Base-by-base conservation (phyloP, 441 rosid genomes). In the Erodium moschatum region DNA sequence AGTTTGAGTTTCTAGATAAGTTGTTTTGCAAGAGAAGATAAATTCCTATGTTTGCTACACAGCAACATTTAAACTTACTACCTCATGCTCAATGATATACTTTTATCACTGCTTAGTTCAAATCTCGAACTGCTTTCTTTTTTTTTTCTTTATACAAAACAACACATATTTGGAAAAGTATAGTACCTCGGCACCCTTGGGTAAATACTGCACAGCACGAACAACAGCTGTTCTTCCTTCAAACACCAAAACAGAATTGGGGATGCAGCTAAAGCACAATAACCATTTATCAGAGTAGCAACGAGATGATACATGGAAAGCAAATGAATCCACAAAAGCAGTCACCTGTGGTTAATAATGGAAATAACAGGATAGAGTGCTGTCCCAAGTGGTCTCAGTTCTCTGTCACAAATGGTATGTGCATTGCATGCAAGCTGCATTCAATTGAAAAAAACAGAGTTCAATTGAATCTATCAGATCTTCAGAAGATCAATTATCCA, bases 381-480 rank as follows among this genome's bases (percentile, higher is more conserved):
- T n/a, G 94, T 91, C 69, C 96, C 99, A 21, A 85, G 67, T n/a
- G 97, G 97, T 76, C 92, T 91, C 73, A 94, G 76, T 82, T 94
- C 99, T 79, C 90, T 82, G 73, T 95, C 96, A 73, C 96, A 90
- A 78, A 95, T 87, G 82, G 85, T 84, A 80, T 91, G 99, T 66
- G 97, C 97, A 85, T 94, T 94, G 85, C 99, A 94, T 21, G 97
- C 86, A 76, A 94, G 86, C 99, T 94, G 92, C 82, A 69, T 74
- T 74, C 33, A 13, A 72, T 72, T 50, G 35, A 68, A 44, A 64
- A 74, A 60, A 76, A 64, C 50, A 74, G 68, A 69, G 31, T 58
- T 66, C 67, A 69, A 54, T 76, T 24, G 27, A 35, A 50, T 71
- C 6, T 0, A 65, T 67, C 60, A 75, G 56, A 65, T 8, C 50